Evolutionary conservation across 2,329 filamentous ascomycete genomes (phyloP).

Genomic region (Fusarium floridanum): DNA sequence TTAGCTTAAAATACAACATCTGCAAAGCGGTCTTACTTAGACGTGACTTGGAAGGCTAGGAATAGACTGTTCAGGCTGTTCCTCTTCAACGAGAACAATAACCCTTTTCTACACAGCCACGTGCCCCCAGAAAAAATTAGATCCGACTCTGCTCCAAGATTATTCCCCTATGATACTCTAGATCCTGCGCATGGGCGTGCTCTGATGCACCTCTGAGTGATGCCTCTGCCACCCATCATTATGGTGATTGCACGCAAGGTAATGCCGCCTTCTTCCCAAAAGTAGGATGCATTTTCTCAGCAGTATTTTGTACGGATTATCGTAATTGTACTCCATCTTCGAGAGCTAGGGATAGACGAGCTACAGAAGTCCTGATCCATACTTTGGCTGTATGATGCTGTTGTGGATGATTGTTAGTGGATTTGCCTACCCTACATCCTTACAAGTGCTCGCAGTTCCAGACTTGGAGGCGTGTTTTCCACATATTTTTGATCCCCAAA

Average conservation of each 20-base stretch:
- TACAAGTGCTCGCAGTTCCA: neutral
- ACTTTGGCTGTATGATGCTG: neutral
- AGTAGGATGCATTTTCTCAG: neutral
- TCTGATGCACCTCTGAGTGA: neutral
- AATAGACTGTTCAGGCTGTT: neutral
- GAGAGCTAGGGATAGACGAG: accelerated
- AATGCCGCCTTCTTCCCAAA: neutral
- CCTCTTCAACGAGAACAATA: neutral
- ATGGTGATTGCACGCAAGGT: neutral
- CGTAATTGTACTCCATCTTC: neutral
- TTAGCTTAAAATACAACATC: neutral
- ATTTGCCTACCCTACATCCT: neutral
- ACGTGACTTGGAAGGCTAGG: neutral
- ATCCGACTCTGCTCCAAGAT: neutral
- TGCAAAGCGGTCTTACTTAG: neutral
- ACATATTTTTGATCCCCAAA: neutral
- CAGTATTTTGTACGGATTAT: neutral
- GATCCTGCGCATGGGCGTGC: neutral
- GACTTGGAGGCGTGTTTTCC: neutral
- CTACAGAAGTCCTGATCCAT: neutral
- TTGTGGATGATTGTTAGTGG: neutral
- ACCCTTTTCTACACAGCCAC: neutral
- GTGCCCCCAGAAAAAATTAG: too few species aligned
- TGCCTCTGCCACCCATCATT: neutral
- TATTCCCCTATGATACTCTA: neutral